Evolutionary conservation across 176 grass and related monocot genomes (phyloP).

Genomic region (Musa troglodytarum): DNA sequence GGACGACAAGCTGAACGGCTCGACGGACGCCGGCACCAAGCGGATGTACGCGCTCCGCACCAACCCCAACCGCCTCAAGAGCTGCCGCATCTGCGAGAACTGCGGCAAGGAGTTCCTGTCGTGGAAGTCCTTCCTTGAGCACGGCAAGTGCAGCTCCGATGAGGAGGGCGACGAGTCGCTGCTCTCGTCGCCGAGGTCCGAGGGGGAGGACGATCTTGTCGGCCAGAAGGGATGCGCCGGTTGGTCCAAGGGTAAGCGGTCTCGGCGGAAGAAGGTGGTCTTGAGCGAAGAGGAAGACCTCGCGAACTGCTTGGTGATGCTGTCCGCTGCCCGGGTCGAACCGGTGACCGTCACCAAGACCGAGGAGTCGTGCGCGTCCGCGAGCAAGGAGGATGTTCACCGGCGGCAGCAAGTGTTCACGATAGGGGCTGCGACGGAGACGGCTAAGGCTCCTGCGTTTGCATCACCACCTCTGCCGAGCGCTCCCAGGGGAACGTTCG

Average conservation of each 20-base stretch:
- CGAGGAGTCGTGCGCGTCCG: slow-evolving; percentile 17
- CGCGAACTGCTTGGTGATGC: slow-evolving; percentile 62
- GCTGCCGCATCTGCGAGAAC: slow-evolving; percentile 54
- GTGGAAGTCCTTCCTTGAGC: slow-evolving; percentile 58
- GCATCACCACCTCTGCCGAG: neutral
- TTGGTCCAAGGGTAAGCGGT: slow-evolving; percentile 57
- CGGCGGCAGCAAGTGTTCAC: slow-evolving; percentile 1
- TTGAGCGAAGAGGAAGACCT: slow-evolving; percentile 56
- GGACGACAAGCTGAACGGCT: slow-evolving; percentile 4
- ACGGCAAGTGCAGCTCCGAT: slow-evolving; percentile 49
- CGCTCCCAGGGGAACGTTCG: slow-evolving; percentile 39
- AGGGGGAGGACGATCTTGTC: slow-evolving; percentile 13
- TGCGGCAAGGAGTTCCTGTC: slow-evolving; percentile 60
- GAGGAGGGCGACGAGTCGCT: slow-evolving; percentile 21
- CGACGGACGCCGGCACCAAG: slow-evolving; percentile 6
- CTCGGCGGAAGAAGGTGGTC: slow-evolving; percentile 34
- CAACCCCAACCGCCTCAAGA: slow-evolving; percentile 48
- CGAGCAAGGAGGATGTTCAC: slow-evolving; percentile 19
- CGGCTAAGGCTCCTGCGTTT: slow-evolving; percentile 17
- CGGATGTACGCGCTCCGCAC: slow-evolving; percentile 60
- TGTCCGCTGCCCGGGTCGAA: slow-evolving; percentile 35
- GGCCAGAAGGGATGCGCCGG: slow-evolving; percentile 11
- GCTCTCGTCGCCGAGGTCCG: slow-evolving; percentile 16
- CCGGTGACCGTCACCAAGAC: neutral
- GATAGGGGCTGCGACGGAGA: neutral